phyloP scores from a whole-genome alignment of 352 stramenopile species.

The Pythium monospermum region DNA sequence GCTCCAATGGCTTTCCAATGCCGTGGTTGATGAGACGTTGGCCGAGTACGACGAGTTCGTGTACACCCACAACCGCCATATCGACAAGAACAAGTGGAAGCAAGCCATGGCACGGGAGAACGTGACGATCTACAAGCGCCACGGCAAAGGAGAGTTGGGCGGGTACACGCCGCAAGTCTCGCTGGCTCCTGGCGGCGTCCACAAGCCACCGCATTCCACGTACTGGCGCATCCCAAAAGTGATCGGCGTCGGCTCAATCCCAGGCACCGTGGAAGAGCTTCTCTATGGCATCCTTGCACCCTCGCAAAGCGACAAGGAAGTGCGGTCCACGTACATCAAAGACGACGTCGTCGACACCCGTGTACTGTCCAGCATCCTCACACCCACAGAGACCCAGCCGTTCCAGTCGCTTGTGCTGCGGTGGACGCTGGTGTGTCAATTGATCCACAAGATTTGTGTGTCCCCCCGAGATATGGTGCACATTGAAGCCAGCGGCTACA shows the following conservation, averaged over 20 bases:
- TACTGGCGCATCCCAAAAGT: conserved; percentile 23
- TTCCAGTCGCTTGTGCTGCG: conserved; percentile 1
- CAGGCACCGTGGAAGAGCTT: conserved; percentile 8
- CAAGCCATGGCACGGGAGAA: conserved; percentile 17
- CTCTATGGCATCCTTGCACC: conserved; percentile 10
- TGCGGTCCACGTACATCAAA: conserved; percentile 12
- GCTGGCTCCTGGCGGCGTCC: conserved; percentile 7
- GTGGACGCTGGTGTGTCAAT: conserved; percentile 12
- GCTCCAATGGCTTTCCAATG: conserved; percentile 14
- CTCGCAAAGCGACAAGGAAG: conserved; percentile 1
- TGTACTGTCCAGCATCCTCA: conserved; percentile 4
- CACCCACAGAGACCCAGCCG: neutral
- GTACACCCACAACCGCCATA: conserved; percentile 6
- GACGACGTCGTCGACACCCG: conserved; percentile 5
- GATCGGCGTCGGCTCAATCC: conserved; percentile 2
- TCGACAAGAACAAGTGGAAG: conserved; percentile 22
- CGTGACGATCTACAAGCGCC: conserved; percentile 19
- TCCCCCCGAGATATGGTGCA: conserved; percentile 3
- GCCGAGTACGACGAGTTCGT: conserved; percentile 16
- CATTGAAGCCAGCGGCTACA: conserved; percentile 8
- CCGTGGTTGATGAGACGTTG: conserved; percentile 13
- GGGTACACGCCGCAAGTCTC: conserved; percentile 11
- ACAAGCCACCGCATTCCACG: conserved; percentile 23
- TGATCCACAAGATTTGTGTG: conserved; percentile 5
- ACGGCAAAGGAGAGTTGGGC: conserved; percentile 7